Percentiles rank a stretch among this genome's conserved stretches.
Conservation (phyloP, 768 basidiomycete species). For the Termitomyces sp. region DNA sequence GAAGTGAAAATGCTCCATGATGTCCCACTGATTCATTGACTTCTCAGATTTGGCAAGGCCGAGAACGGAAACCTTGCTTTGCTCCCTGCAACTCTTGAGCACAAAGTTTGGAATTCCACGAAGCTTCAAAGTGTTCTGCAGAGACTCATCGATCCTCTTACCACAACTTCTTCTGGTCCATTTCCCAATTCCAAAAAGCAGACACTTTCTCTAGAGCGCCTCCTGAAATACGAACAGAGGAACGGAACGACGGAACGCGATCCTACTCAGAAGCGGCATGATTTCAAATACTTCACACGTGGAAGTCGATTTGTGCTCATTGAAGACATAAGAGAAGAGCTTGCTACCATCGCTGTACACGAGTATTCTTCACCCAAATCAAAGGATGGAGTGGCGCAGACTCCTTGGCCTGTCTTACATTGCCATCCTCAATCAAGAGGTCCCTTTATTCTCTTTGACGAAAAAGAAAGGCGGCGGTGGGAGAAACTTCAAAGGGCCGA, state of each 20-base stretch:
- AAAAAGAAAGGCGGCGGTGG: slow-evolving; percentile 63
- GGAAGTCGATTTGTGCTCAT: slow-evolving; percentile 77
- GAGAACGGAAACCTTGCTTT: slow-evolving; percentile 38
- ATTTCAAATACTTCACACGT: slow-evolving; percentile 81
- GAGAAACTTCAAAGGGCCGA: slow-evolving; percentile 49
- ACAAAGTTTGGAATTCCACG: slow-evolving; percentile 81
- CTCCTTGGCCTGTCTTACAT: slow-evolving; percentile 80
- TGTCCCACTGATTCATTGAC: neutral
- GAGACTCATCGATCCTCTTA: slow-evolving; percentile 46
- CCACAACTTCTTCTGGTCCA: slow-evolving; percentile 22
- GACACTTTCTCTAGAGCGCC: slow-evolving; percentile 49
- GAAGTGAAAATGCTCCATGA: neutral
- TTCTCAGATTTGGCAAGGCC: slow-evolving; percentile 7
- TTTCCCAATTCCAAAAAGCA: slow-evolving; percentile 22
- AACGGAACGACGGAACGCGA: slow-evolving; percentile 92
- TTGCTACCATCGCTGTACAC: slow-evolving; percentile 78
- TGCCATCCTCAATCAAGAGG: slow-evolving; percentile 70
- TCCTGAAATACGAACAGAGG: slow-evolving; percentile 76
- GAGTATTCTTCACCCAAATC: slow-evolving; percentile 65
- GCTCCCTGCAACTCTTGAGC: slow-evolving; percentile 64
- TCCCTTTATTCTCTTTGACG: slow-evolving; percentile 73
- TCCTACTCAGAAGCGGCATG: slow-evolving; percentile 79
- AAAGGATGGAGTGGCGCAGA: slow-evolving; percentile 42
- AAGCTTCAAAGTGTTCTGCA: slow-evolving; percentile 71
- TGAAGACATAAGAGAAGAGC: slow-evolving; percentile 82